phyloP scores from a whole-genome alignment of 2,329 filamentous ascomycete genomes.

The Penicillium sclerotigenum region DNA sequence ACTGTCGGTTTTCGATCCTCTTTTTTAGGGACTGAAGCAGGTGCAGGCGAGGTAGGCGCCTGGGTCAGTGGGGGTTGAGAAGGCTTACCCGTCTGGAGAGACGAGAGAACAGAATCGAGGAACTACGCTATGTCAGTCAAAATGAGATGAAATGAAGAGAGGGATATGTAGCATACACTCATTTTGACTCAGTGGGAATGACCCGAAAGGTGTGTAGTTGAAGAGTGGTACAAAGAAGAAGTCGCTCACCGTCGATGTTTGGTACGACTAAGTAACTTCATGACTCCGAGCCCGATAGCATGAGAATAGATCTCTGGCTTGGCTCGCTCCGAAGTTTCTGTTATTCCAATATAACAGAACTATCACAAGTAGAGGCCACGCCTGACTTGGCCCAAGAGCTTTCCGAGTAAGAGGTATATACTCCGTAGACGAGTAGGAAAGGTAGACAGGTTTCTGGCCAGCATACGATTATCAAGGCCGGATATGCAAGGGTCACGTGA shows the following conservation, averaged over 20 bases:
- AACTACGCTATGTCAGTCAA: constrained; percentile 40
- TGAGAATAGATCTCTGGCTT: constrained; percentile 15
- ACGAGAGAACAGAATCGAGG: constrained; percentile 51
- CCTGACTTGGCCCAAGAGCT: neutral
- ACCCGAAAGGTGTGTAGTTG: neutral
- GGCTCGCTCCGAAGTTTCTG: neutral
- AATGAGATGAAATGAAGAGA: neutral
- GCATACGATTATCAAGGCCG: constrained; percentile 14
- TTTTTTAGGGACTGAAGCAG: constrained; percentile 23
- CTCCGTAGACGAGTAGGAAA: neutral
- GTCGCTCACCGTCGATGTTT: constrained; percentile 40
- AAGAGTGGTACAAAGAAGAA: constrained; percentile 16
- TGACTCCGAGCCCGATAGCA: constrained; percentile 35
- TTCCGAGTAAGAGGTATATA: neutral
- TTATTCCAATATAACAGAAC: neutral
- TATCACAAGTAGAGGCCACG: neutral
- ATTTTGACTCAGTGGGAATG: constrained; percentile 23
- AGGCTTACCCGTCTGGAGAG: constrained; percentile 46
- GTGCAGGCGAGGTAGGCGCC: constrained; percentile 23
- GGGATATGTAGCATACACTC: constrained; percentile 35
- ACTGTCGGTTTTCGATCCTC: constrained; percentile 23
- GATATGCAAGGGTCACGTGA: constrained; percentile 29
- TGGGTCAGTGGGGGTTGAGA: constrained; percentile 28
- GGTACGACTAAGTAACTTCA: constrained; percentile 38
- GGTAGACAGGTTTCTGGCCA: constrained; percentile 10